Evolutionary conservation across 495 filamentous ascomycete species (phyloP).

Genomic region (Zalerion maritima): DNA sequence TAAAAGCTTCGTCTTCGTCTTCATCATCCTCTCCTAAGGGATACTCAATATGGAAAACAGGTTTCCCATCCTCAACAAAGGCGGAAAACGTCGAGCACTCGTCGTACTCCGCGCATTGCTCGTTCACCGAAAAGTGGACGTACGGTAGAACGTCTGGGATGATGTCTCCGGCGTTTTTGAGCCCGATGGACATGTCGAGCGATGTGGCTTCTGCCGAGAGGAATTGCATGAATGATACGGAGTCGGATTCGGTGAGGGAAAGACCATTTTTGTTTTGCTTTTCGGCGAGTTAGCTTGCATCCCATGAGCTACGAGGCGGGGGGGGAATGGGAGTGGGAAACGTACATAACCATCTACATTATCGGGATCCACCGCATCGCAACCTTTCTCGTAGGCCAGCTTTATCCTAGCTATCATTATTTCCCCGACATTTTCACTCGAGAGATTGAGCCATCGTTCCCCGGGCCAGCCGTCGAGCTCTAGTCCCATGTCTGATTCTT

Average conservation of each 20-base stretch:
- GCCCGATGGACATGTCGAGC: slow-evolving; percentile 36
- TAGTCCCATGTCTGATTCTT: slow-evolving; percentile 33
- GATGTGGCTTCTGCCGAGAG: slow-evolving; percentile 36
- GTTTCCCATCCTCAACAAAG: slow-evolving; percentile 45
- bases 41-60: slow-evolving; percentile 66
- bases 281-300: too few relatives aligned
- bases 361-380: slow-evolving; percentile 58
- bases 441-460: slow-evolving; percentile 52
- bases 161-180: slow-evolving; percentile 53
- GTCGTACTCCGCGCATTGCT: slow-evolving; percentile 49
- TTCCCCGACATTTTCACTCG: slow-evolving; percentile 37
- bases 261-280: slow-evolving; percentile 40
- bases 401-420: slow-evolving; percentile 47
- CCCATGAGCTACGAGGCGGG: too few relatives aligned
- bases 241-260: slow-evolving; percentile 35
- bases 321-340: too few relatives aligned
- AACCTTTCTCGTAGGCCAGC: slow-evolving; percentile 43
- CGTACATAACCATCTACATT: slow-evolving; percentile 63
- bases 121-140: slow-evolving; percentile 57
- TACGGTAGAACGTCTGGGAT: slow-evolving; percentile 38
- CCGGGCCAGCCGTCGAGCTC: slow-evolving; percentile 45
- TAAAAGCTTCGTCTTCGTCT: slow-evolving; percentile 1
- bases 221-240: slow-evolving; percentile 44
- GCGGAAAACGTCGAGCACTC: slow-evolving; percentile 42
- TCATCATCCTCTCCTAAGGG: slow-evolving; percentile 2